A percentile compares a stretch with the other conserved stretches of the same genome.
Conservation (phyloP, 495 filamentous ascomycete genomes). For the Friedmanniomyces simplex region DNA sequence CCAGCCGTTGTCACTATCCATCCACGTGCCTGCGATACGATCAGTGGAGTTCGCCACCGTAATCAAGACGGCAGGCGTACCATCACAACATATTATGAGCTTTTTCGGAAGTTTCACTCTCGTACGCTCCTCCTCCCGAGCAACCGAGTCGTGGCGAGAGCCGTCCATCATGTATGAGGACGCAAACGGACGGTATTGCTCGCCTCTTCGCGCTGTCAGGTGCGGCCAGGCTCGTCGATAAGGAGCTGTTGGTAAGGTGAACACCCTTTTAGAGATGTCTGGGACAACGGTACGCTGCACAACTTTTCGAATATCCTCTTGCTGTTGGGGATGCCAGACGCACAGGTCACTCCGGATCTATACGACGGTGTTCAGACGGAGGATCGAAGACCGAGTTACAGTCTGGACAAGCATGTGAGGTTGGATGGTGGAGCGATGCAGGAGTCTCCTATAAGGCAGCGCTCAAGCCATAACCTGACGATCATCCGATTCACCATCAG, state of each 20-base stretch:
- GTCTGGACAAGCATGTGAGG: no score
- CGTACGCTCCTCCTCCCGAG: background rate
- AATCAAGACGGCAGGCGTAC: constrained; percentile 11
- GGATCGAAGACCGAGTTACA: no score
- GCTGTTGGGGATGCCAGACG: no score
- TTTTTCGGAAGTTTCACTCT: constrained; percentile 23
- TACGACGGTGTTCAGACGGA: background rate
- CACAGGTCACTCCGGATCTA: no score
- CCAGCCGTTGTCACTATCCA: constrained; percentile 32
- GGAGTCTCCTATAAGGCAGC: background rate
- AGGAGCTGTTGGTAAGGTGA: no score
- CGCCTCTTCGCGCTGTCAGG: background rate
- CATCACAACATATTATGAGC: constrained; percentile 32
- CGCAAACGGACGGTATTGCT: background rate
- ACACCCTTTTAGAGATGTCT: no score
- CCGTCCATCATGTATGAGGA: background rate
- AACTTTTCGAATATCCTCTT: no score
- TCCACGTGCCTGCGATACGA: constrained; percentile 23
- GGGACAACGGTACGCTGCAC: no score
- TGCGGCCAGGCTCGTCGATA: no score
- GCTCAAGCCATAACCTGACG: background rate
- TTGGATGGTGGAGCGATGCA: no score
- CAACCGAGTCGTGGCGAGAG: constrained; percentile 1
- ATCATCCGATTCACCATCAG: background rate
- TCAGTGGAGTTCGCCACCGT: background rate